Base-by-base conservation (phyloP, 2,329 filamentous ascomycete genomes). In the Colletotrichum sidae region DNA sequence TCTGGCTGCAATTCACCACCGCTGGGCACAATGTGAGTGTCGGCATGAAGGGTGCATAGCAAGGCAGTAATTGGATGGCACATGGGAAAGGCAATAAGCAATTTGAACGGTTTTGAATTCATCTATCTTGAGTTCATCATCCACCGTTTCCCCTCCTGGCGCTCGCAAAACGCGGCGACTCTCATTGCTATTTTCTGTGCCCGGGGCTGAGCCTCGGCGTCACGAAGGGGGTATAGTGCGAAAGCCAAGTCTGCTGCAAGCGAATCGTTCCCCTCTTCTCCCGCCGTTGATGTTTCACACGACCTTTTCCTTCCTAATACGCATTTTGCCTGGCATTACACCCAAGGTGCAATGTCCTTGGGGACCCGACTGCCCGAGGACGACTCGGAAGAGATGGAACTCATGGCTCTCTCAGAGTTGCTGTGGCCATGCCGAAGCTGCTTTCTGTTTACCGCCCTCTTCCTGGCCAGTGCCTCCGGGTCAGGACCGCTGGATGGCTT, bases 401-500 rank as follows among this genome's bases (percentile, higher is more conserved):
- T 70, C 2, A 72, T 71, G 6, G 62, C 67, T 10, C 72, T 72
- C 34, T 71, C 71, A 39, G 35, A 57, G 35, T 71, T 67, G 3
- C 67, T 69, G 17, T 68, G 69, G 41, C 72, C 73, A 37, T 72
- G 72, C 41, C 71, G 68, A 39, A 68, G 68, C 58, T 76, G 72
- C 54, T 73, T 76, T 47, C 69, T 69, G 67, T 78, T 72, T 49
- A 72, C 74, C 2, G 72, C 72, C 65, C 74, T 76, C 67, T 75
- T 78, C 62, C 72, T 74, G 11, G 77, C 70, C 12, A 79, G 72
- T 57, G 83, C 79, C 71, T 86, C 84, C 3, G 83, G 80, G 15
- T 78, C 77, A n/a, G 79, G 78, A 2, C 83, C 80, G 13, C 77
- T 75, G 33, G 78, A 79, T 15, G 82, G 83, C 49, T 79, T 83